A percentile compares a stretch with the other conserved stretches of the same genome.
phyloP scores from a whole-genome alignment of 2,329 filamentous ascomycete species.

The Neofusicoccum cordaticola region DNA sequence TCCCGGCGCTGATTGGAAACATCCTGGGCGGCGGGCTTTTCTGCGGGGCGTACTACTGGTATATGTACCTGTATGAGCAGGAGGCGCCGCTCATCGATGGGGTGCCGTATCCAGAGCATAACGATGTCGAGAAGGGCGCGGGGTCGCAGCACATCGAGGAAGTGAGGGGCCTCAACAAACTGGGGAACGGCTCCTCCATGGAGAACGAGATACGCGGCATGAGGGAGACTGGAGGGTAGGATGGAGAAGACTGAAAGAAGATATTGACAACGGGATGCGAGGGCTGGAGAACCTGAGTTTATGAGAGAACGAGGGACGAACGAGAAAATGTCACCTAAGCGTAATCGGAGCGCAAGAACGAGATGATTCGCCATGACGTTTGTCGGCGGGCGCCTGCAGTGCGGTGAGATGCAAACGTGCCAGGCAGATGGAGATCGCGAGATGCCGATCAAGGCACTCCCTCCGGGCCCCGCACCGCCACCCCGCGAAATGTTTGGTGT shows the following conservation, averaged over 20 bases:
- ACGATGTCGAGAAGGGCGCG: not conserved
- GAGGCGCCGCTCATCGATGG: conserved; percentile 7
- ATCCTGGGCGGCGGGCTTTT: conserved; percentile 23
- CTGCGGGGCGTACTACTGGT: conserved; percentile 15
- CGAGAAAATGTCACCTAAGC: not conserved
- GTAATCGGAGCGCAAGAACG: not conserved
- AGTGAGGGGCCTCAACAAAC: not conserved
- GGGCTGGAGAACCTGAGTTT: not conserved
- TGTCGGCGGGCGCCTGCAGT: not conserved
- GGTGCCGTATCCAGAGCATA: not conserved
- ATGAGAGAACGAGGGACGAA: not conserved
- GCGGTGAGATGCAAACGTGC: not conserved
- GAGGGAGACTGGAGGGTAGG: not conserved
- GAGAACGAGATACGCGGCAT: not conserved
- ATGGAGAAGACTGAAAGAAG: not conserved
- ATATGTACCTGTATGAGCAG: conserved; percentile 12
- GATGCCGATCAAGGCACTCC: not conserved
- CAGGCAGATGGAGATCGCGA: not conserved
- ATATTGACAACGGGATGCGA: not conserved
- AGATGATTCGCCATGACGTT: not conserved
- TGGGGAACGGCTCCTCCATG: not conserved
- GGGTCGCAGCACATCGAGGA: not conserved
- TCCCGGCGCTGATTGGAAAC: conserved; percentile 26
- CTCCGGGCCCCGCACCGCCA: not conserved
- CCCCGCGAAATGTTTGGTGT: not conserved